Base-by-base conservation (phyloP, 2,329 filamentous ascomycete species). In the Clonostachys sp. region DNA sequence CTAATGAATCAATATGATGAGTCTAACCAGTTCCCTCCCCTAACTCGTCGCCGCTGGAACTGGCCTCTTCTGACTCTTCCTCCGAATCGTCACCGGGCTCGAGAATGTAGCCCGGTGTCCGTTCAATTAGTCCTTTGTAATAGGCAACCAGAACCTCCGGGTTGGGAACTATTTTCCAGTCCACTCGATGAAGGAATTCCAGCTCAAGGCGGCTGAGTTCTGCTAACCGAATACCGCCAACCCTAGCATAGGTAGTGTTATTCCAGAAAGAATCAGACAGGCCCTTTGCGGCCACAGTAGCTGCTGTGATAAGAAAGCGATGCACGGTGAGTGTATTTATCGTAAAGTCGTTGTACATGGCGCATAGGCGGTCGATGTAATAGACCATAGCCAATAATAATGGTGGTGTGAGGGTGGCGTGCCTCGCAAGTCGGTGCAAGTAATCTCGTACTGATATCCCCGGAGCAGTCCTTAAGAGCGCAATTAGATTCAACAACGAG, bases 361-460 rank as follows among this genome's bases (percentile, higher is more conserved):
- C 86, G 67, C 92, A 99, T 18, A 99, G 78, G 34, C 91, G 86
- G 69, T 99, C 94, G 59, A 99, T 97, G 61, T 97, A 99, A 63
- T 95, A 99, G 48, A 99, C 94, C 90, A 99, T 97, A 57, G 91
- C 94, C 35, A 99, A 81, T n/a, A 99, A 77, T 45, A 99, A 86
- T 1, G 94, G 92, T 12, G 94, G 91, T 7, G 90, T 91, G 4
- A 99, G 77, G 0, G 92, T 96, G 24, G 94, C 94, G 64, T 99
- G 94, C 50, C 91, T 90, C 20, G 95, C 94, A 49, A 99, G 77
- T 53, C 94, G 86, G 59, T 94, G 88, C 35, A 99, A 79, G 63
- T 99, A 99, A 64, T 99, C 94, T 51, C 86, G 78, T 34, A 99
- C 92, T 24, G 91, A 96, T 50, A 99, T 99, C 45, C 89, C 91